Base-by-base conservation (phyloP, 2,329 filamentous ascomycete genomes). In the Exserohilum turcica region DNA sequence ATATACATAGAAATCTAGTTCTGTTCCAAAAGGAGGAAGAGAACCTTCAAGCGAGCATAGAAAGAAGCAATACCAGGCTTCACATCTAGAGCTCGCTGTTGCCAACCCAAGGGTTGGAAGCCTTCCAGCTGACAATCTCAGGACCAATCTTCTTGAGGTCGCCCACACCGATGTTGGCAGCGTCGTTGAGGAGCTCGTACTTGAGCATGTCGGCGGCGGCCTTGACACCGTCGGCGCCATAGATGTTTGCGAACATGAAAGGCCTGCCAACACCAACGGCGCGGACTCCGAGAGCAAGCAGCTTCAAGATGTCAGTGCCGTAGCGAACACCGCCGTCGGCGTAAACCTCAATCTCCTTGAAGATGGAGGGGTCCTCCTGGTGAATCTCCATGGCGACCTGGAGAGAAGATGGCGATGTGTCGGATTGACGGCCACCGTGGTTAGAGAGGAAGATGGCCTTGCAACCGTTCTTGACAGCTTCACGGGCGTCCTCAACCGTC, bases 351-450 rank as follows among this genome's bases (percentile, higher is more conserved):
- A 75, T 61, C 48, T 76, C 57, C 42, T 68, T 59, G 59, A 77
- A 76, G 15, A 78, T 67, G 13, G 74, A 68, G 0, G 75, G 75
- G 13, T 65, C 73, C 12, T 71, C 52, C n/a, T 84, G 86, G 72
- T 90, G 87, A 47, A 91, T 87, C 56, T 91, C 89, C 7, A 90
- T 83, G 4, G 89, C 89, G 44, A 93, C 85, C 65, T 94, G 90
- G 9, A 88, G 85, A 1, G 88, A 84, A 0, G 83, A 88, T 0
- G 88, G 86, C 2, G 81, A 79, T n/a, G 79, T 42, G 72, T 77
- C 75, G 45, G 75, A 65, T 42, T 73, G 70, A 40, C 76, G 68
- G 9, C 75, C 76, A 16, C 76, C 76, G 59, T 77, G 75, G 63
- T 78, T 78, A 42, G 73, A 76, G 38, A 78, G 63, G 60, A 73